These are phyloP conservation scores for Candida tammaniensis DNA, from an alignment of 805 yeast genomes.

Conservation along the genomic window DNA sequence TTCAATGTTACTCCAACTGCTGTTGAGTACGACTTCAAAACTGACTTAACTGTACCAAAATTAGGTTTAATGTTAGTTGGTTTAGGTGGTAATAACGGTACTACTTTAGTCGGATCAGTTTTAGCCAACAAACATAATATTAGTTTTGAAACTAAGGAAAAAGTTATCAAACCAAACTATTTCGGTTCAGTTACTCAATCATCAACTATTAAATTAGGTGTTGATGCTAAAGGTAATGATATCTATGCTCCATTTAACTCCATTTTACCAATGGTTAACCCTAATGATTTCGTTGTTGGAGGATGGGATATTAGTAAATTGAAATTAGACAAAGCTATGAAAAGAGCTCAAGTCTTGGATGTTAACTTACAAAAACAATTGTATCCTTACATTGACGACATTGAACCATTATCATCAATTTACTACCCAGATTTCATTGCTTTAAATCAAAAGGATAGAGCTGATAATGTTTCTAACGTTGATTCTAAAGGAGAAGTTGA, in stretches of 20 bases:
- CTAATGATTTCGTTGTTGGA: conserved; percentile 84
- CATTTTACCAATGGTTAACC: conserved; percentile 81
- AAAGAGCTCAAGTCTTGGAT: conserved; percentile 84
- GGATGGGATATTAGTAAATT: conserved; percentile 92
- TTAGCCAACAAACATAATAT: conserved; percentile 81
- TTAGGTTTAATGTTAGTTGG: conserved; percentile 91
- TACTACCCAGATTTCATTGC: conserved; percentile 98
- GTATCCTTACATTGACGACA: conserved; percentile 55
- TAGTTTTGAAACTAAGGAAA: conserved; percentile 78
- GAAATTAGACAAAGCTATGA: conserved; percentile 73
- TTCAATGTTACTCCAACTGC: conserved; percentile 67
- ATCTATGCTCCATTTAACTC: conserved; percentile 91
- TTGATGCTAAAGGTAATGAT: conserved; percentile 76
- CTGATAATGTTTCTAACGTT: conserved; percentile 77
- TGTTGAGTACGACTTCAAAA: conserved; percentile 79
- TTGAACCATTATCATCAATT: conserved; percentile 75
- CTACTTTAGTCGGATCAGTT: conserved; percentile 82
- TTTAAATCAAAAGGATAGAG: conserved; percentile 88
- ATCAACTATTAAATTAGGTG: conserved; percentile 85
- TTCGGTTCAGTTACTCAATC: conserved; percentile 95
- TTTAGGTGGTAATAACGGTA: conserved; percentile 94
- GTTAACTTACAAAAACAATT: conserved; percentile 78
- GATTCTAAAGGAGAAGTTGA: conserved; percentile 47
- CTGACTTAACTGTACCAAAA: conserved; percentile 77
- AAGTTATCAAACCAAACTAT: conserved; percentile 72